Percentiles rank a stretch among this genome's conserved stretches.
Conservation (phyloP, 1,139 yeast species). For the Lodderomyces metapsilosis region DNA sequence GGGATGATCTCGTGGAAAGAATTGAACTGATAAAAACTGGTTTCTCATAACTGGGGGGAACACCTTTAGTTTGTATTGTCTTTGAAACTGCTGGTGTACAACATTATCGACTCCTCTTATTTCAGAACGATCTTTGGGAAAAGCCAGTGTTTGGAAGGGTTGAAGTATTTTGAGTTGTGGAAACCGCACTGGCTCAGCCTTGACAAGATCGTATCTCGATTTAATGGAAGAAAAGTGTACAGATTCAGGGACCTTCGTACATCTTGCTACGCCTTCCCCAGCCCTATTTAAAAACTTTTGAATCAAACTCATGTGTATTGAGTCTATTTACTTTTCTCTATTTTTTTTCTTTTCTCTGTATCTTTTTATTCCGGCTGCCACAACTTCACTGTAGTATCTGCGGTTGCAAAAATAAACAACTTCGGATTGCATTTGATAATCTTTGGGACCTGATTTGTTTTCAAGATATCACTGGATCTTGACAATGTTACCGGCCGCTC, state of each 20-base stretch:
- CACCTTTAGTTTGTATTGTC: constrained; percentile 15
- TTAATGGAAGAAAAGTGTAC: neutral
- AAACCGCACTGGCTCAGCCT: neutral
- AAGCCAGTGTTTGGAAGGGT: constrained; percentile 9
- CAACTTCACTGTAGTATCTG: constrained; percentile 55
- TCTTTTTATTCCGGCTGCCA: constrained; percentile 33
- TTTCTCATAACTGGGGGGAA: constrained; percentile 23
- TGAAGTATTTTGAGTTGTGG: neutral
- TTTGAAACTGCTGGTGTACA: constrained; percentile 16
- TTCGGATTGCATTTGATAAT: constrained; percentile 77
- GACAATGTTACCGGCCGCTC: constrained; percentile 10
- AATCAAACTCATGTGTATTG: neutral
- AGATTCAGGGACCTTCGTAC: neutral
- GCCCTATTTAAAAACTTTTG: neutral
- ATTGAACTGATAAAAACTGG: constrained; percentile 26
- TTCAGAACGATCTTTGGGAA: constrained; percentile 32
- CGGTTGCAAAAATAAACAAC: constrained; percentile 73
- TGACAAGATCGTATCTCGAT: neutral
- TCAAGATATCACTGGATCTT: constrained; percentile 18
- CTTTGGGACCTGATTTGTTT: constrained; percentile 47
- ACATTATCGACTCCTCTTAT: constrained; percentile 37
- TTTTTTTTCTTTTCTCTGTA: constrained; percentile 4
- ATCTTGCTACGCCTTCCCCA: neutral
- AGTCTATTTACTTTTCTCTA: neutral
- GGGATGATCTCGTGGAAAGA: constrained; percentile 29